A percentile compares a stretch with the other conserved stretches of the same genome.
These are phyloP conservation scores for Diplosphaera chodatii DNA, from an alignment of 139 green algal genomes.

Conservation along the genomic window DNA sequence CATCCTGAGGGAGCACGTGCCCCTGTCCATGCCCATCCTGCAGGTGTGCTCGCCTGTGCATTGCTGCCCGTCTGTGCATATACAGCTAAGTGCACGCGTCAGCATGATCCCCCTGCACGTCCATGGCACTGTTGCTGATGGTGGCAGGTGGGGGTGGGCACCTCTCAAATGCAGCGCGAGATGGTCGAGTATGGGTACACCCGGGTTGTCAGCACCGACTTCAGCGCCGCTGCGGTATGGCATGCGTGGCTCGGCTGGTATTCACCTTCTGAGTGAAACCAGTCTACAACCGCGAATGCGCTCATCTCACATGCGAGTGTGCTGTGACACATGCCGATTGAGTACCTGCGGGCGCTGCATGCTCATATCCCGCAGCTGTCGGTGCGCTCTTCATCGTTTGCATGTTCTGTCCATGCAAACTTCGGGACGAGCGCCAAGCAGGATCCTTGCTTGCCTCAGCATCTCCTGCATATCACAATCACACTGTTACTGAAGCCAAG, in stretches of 20 bases:
- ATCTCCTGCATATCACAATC: too few relatives aligned
- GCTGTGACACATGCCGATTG: background rate
- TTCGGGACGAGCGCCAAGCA: too few relatives aligned
- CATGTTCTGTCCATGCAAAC: background rate
- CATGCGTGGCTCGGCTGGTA: too few relatives aligned
- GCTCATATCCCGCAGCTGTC: background rate
- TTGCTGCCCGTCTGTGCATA: too few relatives aligned
- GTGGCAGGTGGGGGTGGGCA: background rate
- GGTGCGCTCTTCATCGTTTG: background rate
- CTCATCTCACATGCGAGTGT: too few relatives aligned
- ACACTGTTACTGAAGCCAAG: too few relatives aligned
- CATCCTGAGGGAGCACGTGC: background rate
- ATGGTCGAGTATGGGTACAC: background rate
- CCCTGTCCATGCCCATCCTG: background rate
- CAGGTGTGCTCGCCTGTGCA: background rate
- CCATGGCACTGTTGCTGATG: background rate
- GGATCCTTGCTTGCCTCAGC: too few relatives aligned
- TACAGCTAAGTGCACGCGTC: too few relatives aligned
- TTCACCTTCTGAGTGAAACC: too few relatives aligned
- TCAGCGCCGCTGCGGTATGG: background rate
- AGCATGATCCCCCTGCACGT: too few relatives aligned
- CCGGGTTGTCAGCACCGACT: background rate
- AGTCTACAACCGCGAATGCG: too few relatives aligned
- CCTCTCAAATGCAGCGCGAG: background rate
- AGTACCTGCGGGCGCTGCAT: background rate